Percentiles rank a stretch among this genome's conserved stretches.
Evolutionary conservation across 2,329 filamentous ascomycete genomes (phyloP).

Genomic region (Trichothecium roseum): DNA sequence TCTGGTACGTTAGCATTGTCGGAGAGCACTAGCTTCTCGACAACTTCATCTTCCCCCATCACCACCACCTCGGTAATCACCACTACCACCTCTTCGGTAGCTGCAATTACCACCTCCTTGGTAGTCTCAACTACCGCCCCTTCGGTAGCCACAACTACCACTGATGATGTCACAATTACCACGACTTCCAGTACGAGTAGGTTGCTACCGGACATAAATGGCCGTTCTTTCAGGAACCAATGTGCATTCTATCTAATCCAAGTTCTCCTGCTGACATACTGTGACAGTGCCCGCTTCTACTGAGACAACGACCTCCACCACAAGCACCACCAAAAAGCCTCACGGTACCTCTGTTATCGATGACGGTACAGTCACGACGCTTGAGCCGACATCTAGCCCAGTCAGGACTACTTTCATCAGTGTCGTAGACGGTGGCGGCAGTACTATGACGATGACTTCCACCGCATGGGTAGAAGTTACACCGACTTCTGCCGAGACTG

Average conservation of each 20-base stretch:
- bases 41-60: not conserved
- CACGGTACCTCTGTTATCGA: not conserved
- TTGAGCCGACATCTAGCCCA: constrained; percentile 1
- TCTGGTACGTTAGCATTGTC: not conserved
- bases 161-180: constrained; percentile 6
- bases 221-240: too few species aligned
- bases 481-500: constrained; percentile 15
- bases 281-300: not conserved
- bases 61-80: not conserved
- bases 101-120: too few species aligned
- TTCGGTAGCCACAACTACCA: constrained; percentile 13
- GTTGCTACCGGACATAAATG: constrained; percentile 5
- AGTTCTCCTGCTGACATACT: too few species aligned
- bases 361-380: constrained; percentile 7
- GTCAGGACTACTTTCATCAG: not conserved
- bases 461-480: constrained; percentile 37
- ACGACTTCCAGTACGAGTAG: constrained; percentile 5
- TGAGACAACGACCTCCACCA: constrained; percentile 5
- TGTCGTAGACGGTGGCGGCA: constrained; percentile 23
- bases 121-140: constrained; percentile 2
- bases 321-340: not conserved
- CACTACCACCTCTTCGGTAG: not conserved
- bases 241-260: too few species aligned
- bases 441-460: constrained; percentile 33
- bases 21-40: not conserved